Base-by-base conservation (phyloP, 768 basidiomycete species). In the Tulasnella sp. region DNA sequence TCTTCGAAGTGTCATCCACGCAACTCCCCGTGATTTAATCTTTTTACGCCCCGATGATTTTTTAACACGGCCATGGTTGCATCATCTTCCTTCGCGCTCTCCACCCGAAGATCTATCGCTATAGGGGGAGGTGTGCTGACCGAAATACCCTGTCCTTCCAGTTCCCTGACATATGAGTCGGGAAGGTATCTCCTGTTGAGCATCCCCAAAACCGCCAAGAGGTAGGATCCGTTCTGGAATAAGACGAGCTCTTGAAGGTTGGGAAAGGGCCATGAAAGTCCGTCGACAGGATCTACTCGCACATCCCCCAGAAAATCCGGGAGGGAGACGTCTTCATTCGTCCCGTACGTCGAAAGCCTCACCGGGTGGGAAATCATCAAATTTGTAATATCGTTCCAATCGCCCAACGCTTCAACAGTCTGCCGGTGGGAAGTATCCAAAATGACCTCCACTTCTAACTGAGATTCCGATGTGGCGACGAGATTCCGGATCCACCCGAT, bases 1-100 rank as follows among this genome's bases (percentile, higher is more conserved):
- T 5, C 39, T 39, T 12, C 12, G 39, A 39, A 39, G 5, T 12
- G 39, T 39, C 39, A 39, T 39, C 12, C 39, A 12, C 12, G 6
- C 81, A 89, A 92, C 80, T 99, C 97, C 82, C 82, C 85, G 14
- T 85, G 87, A 22, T 83, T 96, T 71, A 90, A 91, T 6, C 58
- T 34, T 17, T 34, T 64, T 25, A 64, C 58, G 15, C 58, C 58
- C 31, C 29, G 15, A 34, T 64, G 58, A 11, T 19, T 34, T 25
- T 64, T 14, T 5, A 64, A 3, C 8, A 29, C 58, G 8, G 25
- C 14, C 8, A 19, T 9, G 15, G 31, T 25, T 17, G 31, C 58
- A 34, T 1, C 15, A 34, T 64, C 58, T 14, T 64, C 29, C 58
- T 4, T 29, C 29, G 2, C 5, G 29, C 15, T 25, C 9, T 15